Evolutionary conservation across 805 yeast species (phyloP).

Genomic region (Scheffersomyces lignosus): DNA sequence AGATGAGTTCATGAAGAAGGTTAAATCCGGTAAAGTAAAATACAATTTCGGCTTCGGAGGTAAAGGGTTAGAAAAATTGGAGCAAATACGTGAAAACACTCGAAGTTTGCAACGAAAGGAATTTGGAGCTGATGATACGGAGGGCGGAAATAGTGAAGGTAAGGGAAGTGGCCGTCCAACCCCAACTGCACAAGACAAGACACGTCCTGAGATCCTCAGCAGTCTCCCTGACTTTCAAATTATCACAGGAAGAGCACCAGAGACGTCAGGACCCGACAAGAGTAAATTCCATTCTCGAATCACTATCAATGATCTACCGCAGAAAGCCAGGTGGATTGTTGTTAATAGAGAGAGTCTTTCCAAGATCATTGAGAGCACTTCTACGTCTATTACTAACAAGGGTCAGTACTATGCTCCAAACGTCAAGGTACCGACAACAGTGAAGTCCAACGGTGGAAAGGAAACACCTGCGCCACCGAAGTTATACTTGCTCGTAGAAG

Average conservation of each 20-base stretch:
- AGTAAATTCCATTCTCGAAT: slow-evolving; percentile 64
- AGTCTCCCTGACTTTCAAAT: slow-evolving; percentile 47
- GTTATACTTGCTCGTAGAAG: slow-evolving; percentile 76
- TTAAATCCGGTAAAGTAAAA: slow-evolving; percentile 64
- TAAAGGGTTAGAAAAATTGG: slow-evolving; percentile 79
- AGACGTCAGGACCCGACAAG: slow-evolving; percentile 55
- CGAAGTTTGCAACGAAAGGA: slow-evolving; percentile 50
- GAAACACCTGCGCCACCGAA: slow-evolving; percentile 63
- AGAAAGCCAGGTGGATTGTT: slow-evolving; percentile 73
- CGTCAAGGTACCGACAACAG: slow-evolving; percentile 49
- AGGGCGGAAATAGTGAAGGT: slow-evolving; percentile 7
- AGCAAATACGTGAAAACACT: slow-evolving; percentile 55
- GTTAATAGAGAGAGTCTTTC: slow-evolving; percentile 64
- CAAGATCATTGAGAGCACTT: slow-evolving; percentile 67
- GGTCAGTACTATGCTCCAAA: slow-evolving; percentile 64
- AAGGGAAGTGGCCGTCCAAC: too few relatives aligned
- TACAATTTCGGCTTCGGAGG: slow-evolving; percentile 88
- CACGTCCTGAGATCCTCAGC: slow-evolving; percentile 11
- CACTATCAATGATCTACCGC: slow-evolving; percentile 83
- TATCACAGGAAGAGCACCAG: slow-evolving; percentile 52
- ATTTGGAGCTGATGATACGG: slow-evolving; percentile 42
- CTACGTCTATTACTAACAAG: slow-evolving; percentile 75
- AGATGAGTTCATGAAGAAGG: slow-evolving; percentile 53
- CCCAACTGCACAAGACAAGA: slow-evolving; percentile 5
- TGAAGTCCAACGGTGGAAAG: slow-evolving; percentile 44